Evolutionary conservation across 495 filamentous ascomycete genomes (phyloP).

Genomic region (Collariella sp.): DNA sequence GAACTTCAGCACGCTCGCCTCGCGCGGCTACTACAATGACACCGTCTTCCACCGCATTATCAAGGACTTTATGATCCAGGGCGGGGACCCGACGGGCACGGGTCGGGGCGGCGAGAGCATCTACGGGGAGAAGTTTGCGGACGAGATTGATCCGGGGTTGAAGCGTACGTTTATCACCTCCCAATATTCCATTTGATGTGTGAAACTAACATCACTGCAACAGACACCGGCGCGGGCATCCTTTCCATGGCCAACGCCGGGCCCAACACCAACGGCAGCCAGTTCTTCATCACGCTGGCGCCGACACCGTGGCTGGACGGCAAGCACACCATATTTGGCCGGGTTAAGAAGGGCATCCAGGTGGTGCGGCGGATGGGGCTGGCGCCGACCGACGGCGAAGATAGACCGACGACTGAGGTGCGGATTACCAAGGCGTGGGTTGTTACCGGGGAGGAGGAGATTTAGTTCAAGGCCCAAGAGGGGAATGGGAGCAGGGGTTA

Average conservation of each 20-base stretch:
- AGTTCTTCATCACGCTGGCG: constrained; percentile 85
- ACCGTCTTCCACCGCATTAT: constrained; percentile 92
- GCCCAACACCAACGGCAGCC: constrained; percentile 84
- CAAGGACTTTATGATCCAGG: constrained; percentile 93
- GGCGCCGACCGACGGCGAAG: constrained; percentile 74
- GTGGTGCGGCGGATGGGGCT: constrained; percentile 85
- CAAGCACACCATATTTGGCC: constrained; percentile 94
- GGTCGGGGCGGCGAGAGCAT: constrained; percentile 84
- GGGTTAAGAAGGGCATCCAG: constrained; percentile 76
- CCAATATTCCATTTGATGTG: too few relatives aligned
- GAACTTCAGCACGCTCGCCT: constrained; percentile 75
- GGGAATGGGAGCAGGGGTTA: background rate
- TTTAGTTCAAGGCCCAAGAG: background rate
- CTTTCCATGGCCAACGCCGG: constrained; percentile 95
- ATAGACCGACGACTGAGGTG: constrained; percentile 74
- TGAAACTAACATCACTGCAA: background rate
- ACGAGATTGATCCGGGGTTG: constrained; percentile 67
- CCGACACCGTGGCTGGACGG: constrained; percentile 96
- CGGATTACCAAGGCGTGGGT: constrained; percentile 68
- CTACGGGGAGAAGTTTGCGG: constrained; percentile 91
- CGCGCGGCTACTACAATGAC: constrained; percentile 77
- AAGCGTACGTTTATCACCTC: constrained; percentile 43
- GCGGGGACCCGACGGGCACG: constrained; percentile 91
- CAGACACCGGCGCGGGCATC: constrained; percentile 81
- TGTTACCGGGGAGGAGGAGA: constrained; percentile 45